Conservation (phyloP, 768 basidiomycete species). For the Panaeolus cyanescens region DNA sequence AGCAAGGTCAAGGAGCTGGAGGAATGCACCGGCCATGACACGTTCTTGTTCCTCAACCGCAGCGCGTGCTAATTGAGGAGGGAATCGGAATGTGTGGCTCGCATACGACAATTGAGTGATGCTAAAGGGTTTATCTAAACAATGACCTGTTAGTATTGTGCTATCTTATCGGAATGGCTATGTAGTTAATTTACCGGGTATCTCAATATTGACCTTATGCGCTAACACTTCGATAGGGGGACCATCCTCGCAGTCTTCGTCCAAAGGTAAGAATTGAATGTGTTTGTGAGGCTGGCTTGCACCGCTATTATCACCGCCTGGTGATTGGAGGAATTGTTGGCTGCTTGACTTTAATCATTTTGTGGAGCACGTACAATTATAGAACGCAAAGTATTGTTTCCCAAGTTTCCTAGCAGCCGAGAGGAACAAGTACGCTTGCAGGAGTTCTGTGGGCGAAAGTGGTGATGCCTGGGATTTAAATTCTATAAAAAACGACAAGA, state of each 20-base stretch:
- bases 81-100: slow-evolving; percentile 73
- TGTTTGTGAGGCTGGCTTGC: slow-evolving; percentile 93
- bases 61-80: slow-evolving; percentile 38
- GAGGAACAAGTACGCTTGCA: slow-evolving; percentile 75
- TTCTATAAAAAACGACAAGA: slow-evolving; percentile 43
- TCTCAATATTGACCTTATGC: slow-evolving; percentile 55
- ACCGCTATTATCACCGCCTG: slow-evolving; percentile 78
- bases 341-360: neutral
- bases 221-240: slow-evolving; percentile 82
- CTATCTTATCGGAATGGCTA: neutral
- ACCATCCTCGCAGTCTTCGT: slow-evolving; percentile 44
- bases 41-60: slow-evolving; percentile 48
- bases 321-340: neutral
- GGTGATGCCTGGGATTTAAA: slow-evolving; percentile 80
- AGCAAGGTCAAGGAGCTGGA: slow-evolving; percentile 74
- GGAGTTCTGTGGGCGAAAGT: slow-evolving; percentile 75
- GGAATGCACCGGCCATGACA: slow-evolving; percentile 59
- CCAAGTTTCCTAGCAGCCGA: slow-evolving; percentile 64
- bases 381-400: slow-evolving; percentile 76
- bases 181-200: slow-evolving; percentile 41
- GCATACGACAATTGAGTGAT: slow-evolving; percentile 73
- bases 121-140: slow-evolving; percentile 72
- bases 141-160: neutral
- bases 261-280: slow-evolving; percentile 78
- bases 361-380: slow-evolving; percentile 67